Evolutionary conservation across 148 eudicot species (phyloP), one percentile per base, ranked within the genome.

Genomic region (Linanthus parryae): DNA sequence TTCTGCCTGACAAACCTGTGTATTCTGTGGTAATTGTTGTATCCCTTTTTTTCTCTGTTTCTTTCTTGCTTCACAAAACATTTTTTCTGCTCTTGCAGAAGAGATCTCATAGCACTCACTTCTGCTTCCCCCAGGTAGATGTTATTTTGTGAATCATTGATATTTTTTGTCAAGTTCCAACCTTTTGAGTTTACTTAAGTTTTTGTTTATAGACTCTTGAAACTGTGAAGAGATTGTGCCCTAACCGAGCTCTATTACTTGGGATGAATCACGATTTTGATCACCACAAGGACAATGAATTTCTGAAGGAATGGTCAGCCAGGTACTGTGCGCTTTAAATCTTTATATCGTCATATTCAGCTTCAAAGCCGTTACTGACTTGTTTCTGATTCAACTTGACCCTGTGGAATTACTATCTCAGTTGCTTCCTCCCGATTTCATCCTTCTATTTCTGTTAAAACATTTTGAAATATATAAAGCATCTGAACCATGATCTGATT

Each of bases 201-300:
- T 24, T 8, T 42, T 29, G 17, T 55, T 28, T 59, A 29, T 57
- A 89, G 97, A 82, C 88, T 44, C 97, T 89, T 59, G 91, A 89
- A 62, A 88, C 85, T 23, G 73, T 85, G 72, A 89, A 89, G 73
- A 72, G 60, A 61, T 56, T 89, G 37, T 56, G 73, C 52, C 97
- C 97, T 10, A 85, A 89, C 72, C 80, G 70, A 67, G 97, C 96
- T 52, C 53, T 82, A 35, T 69, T 89, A 36, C 46, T 80, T 59
- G 95, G 97, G 57, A 82, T 85, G 95, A 82, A 78, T 64, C 91
- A 89, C 61, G 77, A 82, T 52, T 89, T 82, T 80, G 95, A 89
- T 71, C 91, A 89, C 59, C 71, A 77, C 42, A 80, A 50, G 51
- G 95, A 79, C 47, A 84, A 89, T 30, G 74, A 67, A 52, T 77